These are phyloP conservation scores for Phytophthora kernoviae DNA, from an alignment of 352 stramenopile genomes.

Conservation along the genomic window DNA sequence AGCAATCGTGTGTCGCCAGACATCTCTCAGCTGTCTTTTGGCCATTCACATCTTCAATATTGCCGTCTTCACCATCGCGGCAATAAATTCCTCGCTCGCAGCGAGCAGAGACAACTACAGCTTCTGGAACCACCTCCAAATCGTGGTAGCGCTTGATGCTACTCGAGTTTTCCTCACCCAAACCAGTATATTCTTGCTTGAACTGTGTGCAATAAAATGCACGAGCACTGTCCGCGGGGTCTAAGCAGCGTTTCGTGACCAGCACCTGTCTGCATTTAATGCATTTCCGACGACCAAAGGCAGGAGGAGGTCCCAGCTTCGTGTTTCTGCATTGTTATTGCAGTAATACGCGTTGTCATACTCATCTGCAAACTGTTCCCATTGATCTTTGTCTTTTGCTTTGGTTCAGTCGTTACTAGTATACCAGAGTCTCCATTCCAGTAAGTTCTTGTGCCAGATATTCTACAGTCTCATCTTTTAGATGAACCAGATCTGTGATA, in stretches of 20 bases:
- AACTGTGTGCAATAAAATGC: constrained; percentile 54
- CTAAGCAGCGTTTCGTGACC: constrained; percentile 61
- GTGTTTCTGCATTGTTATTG: constrained; percentile 55
- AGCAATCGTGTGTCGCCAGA: constrained; percentile 52
- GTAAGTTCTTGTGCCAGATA: constrained; percentile 49
- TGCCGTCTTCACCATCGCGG: constrained; percentile 9
- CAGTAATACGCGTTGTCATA: constrained; percentile 71
- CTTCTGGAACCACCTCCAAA: constrained; percentile 53
- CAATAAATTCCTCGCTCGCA: constrained; percentile 38
- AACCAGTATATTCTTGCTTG: constrained; percentile 42
- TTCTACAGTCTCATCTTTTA: constrained; percentile 48
- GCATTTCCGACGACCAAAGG: constrained; percentile 22
- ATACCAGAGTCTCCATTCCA: constrained; percentile 29
- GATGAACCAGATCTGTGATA: constrained; percentile 57
- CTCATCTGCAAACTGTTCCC: constrained; percentile 43
- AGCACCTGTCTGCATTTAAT: constrained; percentile 35
- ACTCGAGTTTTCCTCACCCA: constrained; percentile 7
- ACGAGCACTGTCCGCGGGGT: constrained; percentile 36
- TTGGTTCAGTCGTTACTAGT: constrained; percentile 4
- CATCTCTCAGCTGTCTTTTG: constrained; percentile 6
- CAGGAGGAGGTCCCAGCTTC: constrained; percentile 56
- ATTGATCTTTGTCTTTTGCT: constrained; percentile 19
- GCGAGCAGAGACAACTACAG: constrained; percentile 11
- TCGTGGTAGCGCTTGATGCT: constrained; percentile 45
- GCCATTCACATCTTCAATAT: neutral